Base-by-base conservation (phyloP, 305 asterid genomes). In the Lippia alba region DNA sequence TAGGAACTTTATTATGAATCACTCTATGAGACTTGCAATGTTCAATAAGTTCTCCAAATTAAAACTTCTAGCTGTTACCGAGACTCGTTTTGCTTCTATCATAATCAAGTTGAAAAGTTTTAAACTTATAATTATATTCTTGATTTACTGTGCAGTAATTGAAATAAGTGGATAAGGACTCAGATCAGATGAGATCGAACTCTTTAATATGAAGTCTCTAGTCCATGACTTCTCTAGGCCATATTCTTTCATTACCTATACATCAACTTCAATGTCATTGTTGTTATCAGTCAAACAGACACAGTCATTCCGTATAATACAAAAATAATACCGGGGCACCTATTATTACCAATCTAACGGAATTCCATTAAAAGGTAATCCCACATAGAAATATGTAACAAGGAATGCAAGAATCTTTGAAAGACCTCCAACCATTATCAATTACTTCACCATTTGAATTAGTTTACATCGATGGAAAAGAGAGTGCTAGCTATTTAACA, bases 221-320 rank as follows among this genome's bases (percentile, higher is more conserved):
- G 57, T 44, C 75, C 79, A 56, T 2, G 75, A 69, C 24, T 69
- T 71, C 12, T 4, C 72, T 1, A 18, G 51, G 56, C 76, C 75
- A 40, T 75, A 69, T 12, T 19, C 61, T 48, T 56, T 24, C 80
- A 75, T 63, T 12, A 30, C 24, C 80, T 76, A 69, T 14, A 75
- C 48, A 49, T 63, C 63, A 8, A 70, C 66, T 60, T 64, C 64
- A 18, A 5, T 12, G 7, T 69, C 54, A n/a, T 17, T 64, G 5
- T 17, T 0, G 24, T 58, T 55, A 24, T 75, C 75, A 8, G 55
- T 30, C 48, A 75, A 18, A 30, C 76, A 69, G 4, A 75, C 63
- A 56, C 2, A 10, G 20, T 30, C 66, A 33, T 64, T 6, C 65
- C 77, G 46, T 12, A 56, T 24, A 7, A 72, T 6, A 67, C 72